Evolutionary conservation across 2,329 filamentous ascomycete species (phyloP).

Genomic region (Fusarium denticulatum): DNA sequence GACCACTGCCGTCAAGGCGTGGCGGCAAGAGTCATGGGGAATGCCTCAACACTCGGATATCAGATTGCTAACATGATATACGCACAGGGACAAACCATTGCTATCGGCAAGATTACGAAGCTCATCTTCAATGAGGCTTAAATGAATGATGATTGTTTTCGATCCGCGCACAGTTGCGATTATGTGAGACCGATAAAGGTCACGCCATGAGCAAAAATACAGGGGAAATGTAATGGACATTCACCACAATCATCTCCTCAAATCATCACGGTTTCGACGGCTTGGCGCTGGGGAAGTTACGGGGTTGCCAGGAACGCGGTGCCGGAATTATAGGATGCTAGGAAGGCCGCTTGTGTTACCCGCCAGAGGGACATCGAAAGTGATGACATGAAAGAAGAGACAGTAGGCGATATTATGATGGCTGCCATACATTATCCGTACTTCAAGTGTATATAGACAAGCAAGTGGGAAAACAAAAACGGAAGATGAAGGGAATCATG

Average conservation of each 20-base stretch:
- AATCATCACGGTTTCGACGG: constrained; percentile 22
- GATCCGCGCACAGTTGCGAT: neutral
- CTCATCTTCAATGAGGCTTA: constrained; percentile 62
- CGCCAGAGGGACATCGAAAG: constrained; percentile 21
- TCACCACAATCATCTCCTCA: constrained; percentile 22
- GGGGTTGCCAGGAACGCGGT: constrained; percentile 4
- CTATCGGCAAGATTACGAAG: constrained; percentile 99
- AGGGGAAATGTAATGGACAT: constrained; percentile 21
- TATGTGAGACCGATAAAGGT: constrained; percentile 12
- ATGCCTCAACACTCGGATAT: constrained; percentile 18
- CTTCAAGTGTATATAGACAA: constrained; percentile 36
- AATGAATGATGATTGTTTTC: constrained; percentile 37
- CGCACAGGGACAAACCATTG: constrained; percentile 92
- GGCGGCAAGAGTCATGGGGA: constrained; percentile 8
- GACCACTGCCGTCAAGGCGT: constrained; percentile 10
- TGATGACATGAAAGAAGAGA: constrained; percentile 17
- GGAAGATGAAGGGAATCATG: constrained; percentile 6
- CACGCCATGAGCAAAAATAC: constrained; percentile 15
- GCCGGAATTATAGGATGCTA: constrained; percentile 35
- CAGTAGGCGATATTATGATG: constrained; percentile 33
- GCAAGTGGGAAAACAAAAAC: constrained; percentile 29
- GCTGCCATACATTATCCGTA: constrained; percentile 30
- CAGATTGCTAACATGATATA: constrained; percentile 42
- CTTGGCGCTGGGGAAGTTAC: constrained; percentile 9
- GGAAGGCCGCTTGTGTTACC: constrained; percentile 24